Conservation (phyloP, 192 early-diverging fungal genomes). For the Kickxella alabastrina region DNA sequence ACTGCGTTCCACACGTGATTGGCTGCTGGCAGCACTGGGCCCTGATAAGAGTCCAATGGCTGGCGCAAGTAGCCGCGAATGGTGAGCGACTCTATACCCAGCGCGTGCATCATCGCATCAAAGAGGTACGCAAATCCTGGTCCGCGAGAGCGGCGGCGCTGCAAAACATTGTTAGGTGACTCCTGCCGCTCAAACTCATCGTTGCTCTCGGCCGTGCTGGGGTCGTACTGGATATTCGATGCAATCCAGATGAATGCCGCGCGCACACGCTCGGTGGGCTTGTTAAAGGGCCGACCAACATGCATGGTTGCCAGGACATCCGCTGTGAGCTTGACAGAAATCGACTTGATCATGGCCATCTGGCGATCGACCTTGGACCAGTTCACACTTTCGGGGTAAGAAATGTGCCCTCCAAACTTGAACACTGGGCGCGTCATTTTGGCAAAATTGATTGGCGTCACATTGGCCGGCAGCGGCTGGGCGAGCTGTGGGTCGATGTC, state of each 20-base stretch:
- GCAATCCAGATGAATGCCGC: constrained; percentile 68
- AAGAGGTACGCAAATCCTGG: constrained; percentile 53
- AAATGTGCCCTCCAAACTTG: constrained; percentile 44
- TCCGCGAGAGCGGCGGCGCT: constrained; percentile 45
- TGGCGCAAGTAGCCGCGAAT: constrained; percentile 51
- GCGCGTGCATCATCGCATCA: constrained; percentile 44
- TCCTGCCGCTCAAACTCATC: constrained; percentile 48
- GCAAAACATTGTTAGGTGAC: constrained; percentile 36
- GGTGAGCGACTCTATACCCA: constrained; percentile 46
- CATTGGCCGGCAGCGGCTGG: constrained; percentile 28
- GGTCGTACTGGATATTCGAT: constrained; percentile 58
- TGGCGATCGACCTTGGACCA: constrained; percentile 66
- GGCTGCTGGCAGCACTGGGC: constrained; percentile 39
- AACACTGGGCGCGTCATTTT: constrained; percentile 48
- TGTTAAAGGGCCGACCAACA: constrained; percentile 62
- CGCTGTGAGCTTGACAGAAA: constrained; percentile 57
- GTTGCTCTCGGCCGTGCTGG: constrained; percentile 32
- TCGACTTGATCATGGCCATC: constrained; percentile 61
- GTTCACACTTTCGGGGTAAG: constrained; percentile 31
- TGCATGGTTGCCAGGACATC: constrained; percentile 61
- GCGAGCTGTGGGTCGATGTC: constrained; percentile 29
- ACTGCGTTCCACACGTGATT: constrained; percentile 55
- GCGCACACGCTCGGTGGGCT: constrained; percentile 57
- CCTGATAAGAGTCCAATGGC: constrained; percentile 47
- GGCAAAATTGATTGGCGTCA: constrained; percentile 49